Conservation (phyloP, 495 filamentous ascomycete genomes). For the Umbilicaria muhlenbergii region DNA sequence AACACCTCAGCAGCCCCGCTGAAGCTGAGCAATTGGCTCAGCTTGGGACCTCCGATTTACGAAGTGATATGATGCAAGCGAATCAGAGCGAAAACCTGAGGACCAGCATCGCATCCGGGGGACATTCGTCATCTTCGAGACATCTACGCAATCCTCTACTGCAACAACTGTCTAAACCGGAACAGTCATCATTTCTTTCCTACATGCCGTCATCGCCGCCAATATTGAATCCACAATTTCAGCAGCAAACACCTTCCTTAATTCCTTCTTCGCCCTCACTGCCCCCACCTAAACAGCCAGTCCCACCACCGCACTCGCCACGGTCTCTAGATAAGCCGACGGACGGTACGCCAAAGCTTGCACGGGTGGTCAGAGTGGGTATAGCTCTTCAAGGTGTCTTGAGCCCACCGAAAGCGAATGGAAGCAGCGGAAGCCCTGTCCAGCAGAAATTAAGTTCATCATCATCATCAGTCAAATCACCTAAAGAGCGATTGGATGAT, state of each 20-base stretch:
- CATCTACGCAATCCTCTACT: not conserved
- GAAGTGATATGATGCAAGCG: too few species aligned
- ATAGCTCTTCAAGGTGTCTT: slow-evolving; percentile 31
- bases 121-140: not conserved
- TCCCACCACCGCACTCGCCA: not conserved
- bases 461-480: slow-evolving; percentile 1
- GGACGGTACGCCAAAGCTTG: slow-evolving; percentile 22
- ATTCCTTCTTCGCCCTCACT: not conserved
- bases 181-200: not conserved
- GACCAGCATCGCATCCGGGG: too few species aligned
- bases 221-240: not conserved
- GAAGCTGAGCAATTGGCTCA: too few species aligned
- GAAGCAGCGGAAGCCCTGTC: not conserved
- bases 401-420: slow-evolving; percentile 7
- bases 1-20: slow-evolving; percentile 8
- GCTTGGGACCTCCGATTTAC: too few species aligned
- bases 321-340: slow-evolving; percentile 2
- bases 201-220: not conserved
- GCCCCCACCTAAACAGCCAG: slow-evolving; percentile 1
- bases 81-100: too few species aligned
- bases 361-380: slow-evolving; percentile 28
- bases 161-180: too few species aligned
- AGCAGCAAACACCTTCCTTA: not conserved
- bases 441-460: slow-evolving; percentile 2
- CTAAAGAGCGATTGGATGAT: slow-evolving; percentile 22